phyloP scores from a whole-genome alignment of 164 flowering plant genomes.

The Aristolochia californica region DNA sequence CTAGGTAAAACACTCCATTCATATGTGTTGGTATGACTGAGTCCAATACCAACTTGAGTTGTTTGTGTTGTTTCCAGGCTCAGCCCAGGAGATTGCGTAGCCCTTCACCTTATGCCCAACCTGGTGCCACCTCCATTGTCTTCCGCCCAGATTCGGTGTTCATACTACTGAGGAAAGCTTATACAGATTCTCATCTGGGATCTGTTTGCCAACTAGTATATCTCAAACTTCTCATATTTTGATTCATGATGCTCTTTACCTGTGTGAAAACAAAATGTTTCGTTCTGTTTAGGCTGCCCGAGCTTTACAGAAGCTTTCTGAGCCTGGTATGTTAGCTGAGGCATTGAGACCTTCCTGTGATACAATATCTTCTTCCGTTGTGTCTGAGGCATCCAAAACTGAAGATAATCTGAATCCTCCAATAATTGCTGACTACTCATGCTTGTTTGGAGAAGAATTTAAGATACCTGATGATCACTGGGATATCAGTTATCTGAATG shows the following conservation, averaged over 20 bases:
- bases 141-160: slow-evolving; percentile 67
- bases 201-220: slow-evolving; percentile 57
- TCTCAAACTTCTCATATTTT: slow-evolving; percentile 1
- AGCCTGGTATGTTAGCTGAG: slow-evolving; percentile 32
- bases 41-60: not conserved
- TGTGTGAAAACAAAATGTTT: not conserved
- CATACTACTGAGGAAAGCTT: slow-evolving; percentile 64
- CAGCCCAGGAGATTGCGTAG: slow-evolving; percentile 71
- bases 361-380: slow-evolving; percentile 17
- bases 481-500: slow-evolving; percentile 44
- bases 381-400: slow-evolving; percentile 31
- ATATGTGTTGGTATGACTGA: too few relatives aligned
- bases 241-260: not conserved
- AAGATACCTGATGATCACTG: slow-evolving; percentile 37
- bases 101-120: slow-evolving; percentile 30
- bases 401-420: slow-evolving; percentile 24
- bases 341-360: slow-evolving; percentile 19
- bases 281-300: slow-evolving; percentile 45
- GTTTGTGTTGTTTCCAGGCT: slow-evolving; percentile 8
- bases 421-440: slow-evolving; percentile 48
- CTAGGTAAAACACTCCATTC: too few relatives aligned
- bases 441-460: slow-evolving; percentile 76
- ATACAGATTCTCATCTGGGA: slow-evolving; percentile 60
- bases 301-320: slow-evolving; percentile 47
- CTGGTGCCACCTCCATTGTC: slow-evolving; percentile 41